Conservation (phyloP, 2,329 filamentous ascomycete genomes). For the Alternaria sp. region DNA sequence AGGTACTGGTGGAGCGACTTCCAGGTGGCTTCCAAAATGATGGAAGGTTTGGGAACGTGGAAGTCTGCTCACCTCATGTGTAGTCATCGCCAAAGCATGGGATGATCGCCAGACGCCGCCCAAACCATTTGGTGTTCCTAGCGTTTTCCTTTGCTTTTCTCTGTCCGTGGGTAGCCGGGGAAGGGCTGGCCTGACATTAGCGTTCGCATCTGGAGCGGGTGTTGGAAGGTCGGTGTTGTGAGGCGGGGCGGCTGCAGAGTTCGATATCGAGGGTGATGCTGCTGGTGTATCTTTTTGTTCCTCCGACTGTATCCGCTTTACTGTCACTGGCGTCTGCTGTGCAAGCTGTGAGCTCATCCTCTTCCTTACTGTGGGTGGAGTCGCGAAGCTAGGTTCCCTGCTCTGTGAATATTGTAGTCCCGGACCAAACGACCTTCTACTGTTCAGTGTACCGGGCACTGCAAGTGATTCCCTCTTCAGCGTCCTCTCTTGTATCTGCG, state of each 20-base stretch:
- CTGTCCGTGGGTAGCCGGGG: slow-evolving; percentile 23
- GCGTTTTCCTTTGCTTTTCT: slow-evolving; percentile 25
- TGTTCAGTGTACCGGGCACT: slow-evolving; percentile 13
- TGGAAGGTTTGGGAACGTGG: slow-evolving; percentile 41
- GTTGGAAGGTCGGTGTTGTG: slow-evolving; percentile 24
- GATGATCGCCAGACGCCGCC: slow-evolving; percentile 30
- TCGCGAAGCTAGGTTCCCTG: slow-evolving; percentile 23
- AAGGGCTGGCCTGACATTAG: slow-evolving; percentile 7
- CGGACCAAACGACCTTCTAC: slow-evolving; percentile 26
- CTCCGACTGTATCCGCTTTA: slow-evolving; percentile 18
- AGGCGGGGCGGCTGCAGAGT: slow-evolving; percentile 16
- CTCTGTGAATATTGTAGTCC: slow-evolving; percentile 13
- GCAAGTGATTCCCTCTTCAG: slow-evolving; percentile 27
- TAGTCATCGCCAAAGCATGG: slow-evolving; percentile 23
- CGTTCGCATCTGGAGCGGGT: not conserved
- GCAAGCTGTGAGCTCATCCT: slow-evolving; percentile 21
- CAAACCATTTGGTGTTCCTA: slow-evolving; percentile 28
- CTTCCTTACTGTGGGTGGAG: slow-evolving; percentile 24
- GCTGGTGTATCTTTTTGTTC: slow-evolving; percentile 4
- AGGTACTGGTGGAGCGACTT: slow-evolving; percentile 32
- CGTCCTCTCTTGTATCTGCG: slow-evolving; percentile 28
- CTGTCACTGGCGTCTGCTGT: slow-evolving; percentile 30
- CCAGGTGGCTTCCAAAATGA: slow-evolving; percentile 21
- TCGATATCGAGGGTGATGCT: not conserved
- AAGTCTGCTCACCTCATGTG: slow-evolving; percentile 44